Conservation (phyloP, 371 early-diverging fungal genomes). For the Thermomucor indicae-seudaticae region DNA sequence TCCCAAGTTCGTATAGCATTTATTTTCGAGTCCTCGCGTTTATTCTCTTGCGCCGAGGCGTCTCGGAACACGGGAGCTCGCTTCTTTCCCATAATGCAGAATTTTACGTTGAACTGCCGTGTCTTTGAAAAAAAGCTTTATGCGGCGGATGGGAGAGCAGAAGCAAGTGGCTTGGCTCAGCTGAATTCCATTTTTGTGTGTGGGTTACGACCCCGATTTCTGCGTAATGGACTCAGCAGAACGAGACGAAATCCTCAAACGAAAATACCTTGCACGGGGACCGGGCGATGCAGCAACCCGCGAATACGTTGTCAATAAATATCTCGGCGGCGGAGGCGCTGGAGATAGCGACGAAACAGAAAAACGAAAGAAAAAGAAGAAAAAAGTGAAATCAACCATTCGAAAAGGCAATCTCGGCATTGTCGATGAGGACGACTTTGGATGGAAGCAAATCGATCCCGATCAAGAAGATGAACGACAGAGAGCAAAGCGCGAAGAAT, state of each 20-base stretch:
- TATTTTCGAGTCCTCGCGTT: conserved; percentile 24
- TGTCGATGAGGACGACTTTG: conserved; percentile 52
- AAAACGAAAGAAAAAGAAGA: conserved; percentile 41
- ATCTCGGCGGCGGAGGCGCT: conserved; percentile 16
- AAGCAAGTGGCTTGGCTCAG: too few species aligned
- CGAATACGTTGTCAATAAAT: conserved; percentile 43
- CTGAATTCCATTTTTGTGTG: too few species aligned
- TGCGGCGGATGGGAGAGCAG: too few species aligned
- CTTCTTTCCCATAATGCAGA: conserved; percentile 53
- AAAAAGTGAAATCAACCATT: conserved; percentile 14
- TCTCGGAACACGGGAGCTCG: conserved; percentile 35
- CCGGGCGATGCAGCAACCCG: conserved; percentile 46
- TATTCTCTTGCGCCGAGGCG: conserved; percentile 1
- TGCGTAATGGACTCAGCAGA: conserved; percentile 19
- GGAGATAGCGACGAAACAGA: conserved; percentile 31
- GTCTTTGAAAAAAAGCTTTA: too few species aligned
- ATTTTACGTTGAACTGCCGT: too few species aligned
- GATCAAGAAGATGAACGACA: conserved; percentile 12
- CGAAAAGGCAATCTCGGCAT: conserved; percentile 52
- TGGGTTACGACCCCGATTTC: background rate
- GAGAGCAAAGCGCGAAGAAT: conserved; percentile 2
- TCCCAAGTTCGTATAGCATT: conserved; percentile 72
- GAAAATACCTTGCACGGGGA: conserved; percentile 41
- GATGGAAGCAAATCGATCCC: conserved; percentile 33
- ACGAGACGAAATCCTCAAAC: conserved; percentile 23